phyloP scores from a whole-genome alignment of 2,329 filamentous ascomycete genomes.

The Triangularia verruculosa region DNA sequence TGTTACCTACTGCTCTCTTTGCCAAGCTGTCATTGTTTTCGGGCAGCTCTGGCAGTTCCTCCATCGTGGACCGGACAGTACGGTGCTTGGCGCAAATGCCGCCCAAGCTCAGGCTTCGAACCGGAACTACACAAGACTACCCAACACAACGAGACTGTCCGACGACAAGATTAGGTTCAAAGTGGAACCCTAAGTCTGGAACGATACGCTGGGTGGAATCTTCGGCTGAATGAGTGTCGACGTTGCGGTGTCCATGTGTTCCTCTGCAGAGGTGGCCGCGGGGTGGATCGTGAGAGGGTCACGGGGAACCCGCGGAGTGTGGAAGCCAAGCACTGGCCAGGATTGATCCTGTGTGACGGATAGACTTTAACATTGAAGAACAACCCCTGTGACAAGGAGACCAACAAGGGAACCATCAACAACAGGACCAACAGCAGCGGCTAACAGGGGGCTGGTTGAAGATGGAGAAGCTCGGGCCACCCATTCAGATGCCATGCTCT shows the following conservation, averaged over 20 bases:
- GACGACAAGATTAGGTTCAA: neutral
- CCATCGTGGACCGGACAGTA: neutral
- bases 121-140: neutral
- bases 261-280: neutral
- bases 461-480: neutral
- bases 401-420: neutral
- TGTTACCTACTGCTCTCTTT: constrained; percentile 21
- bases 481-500: neutral
- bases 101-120: neutral
- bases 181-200: neutral
- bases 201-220: neutral
- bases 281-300: neutral
- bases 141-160: neutral
- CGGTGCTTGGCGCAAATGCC: neutral
- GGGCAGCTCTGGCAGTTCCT: constrained; percentile 2
- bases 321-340: neutral
- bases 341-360: too few relatives aligned
- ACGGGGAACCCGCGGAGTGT: neutral
- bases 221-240: neutral
- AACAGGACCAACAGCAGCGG: neutral
- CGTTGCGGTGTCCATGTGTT: neutral
- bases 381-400: neutral
- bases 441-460: neutral
- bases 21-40: constrained; percentile 9
- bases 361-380: neutral